Evolutionary conservation across 129 eudicot genomes (phyloP), one percentile per base, ranked within the genome.

Genomic region (Chrysanthemum lavandulifolium): DNA sequence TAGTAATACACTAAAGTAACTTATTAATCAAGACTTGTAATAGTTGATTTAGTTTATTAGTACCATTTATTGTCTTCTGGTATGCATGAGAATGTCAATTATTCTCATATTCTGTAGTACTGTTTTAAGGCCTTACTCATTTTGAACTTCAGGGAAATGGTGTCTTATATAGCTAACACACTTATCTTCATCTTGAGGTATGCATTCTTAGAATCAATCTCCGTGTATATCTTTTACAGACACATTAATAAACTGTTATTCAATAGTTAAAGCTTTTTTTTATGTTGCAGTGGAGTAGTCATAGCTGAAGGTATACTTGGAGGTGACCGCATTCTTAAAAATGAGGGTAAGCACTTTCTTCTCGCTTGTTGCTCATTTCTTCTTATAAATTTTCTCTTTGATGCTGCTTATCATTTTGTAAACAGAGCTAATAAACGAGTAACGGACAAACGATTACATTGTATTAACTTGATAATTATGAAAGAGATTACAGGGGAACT

Each of bases 101-200:
- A 21, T 57, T 77, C 54, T 23, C 25, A 23, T 23, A 23, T 23
- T 23, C 0, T 69, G 65, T 61, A 14, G 71, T 78, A 77, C 71
- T 49, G 45, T 25, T 65, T 74, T 74, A n/a, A 31, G 54, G 71
- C 75, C 31, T 62, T 77, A 13, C 50, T 27, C 50, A 45, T 67
- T 27, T 71, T 65, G 43, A 56, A 79, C 76, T 83, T 54, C 93
- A 94, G 98, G 98, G 98, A 90, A 83, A 94, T 94, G 97, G 96
- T 94, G 67, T 79, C 96, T 10, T 94, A 94, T 79, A 94, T 94
- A 78, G 98, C 98, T 33, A 94, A 94, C 69, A 94, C 98, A 7
- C 85, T 94, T 43, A 88, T 94, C 72, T 94, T 94, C 76, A 94
- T 94, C 73, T 64, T 94, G 62, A 90, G 98, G 98, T 90, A 84